These are phyloP conservation scores for Begonia peltatifolia DNA, from an alignment of 306 rosid genomes.

Conservation along the genomic window DNA sequence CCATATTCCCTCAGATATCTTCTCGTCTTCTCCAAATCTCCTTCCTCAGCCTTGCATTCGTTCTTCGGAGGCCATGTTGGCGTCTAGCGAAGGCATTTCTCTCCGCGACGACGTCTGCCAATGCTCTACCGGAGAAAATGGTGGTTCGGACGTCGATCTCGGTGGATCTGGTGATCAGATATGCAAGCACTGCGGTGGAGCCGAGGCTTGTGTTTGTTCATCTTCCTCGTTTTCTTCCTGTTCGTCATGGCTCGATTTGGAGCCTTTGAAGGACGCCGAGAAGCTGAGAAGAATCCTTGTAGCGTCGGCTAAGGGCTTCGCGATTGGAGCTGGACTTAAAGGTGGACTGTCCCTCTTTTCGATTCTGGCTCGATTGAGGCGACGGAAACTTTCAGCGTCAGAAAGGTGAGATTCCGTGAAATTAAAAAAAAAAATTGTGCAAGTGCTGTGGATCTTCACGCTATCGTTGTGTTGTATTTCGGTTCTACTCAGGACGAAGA, in stretches of 20 bases:
- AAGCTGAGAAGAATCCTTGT: constrained; percentile 48
- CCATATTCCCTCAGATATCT: no score
- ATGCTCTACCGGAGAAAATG: constrained; percentile 11
- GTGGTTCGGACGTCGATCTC: constrained; percentile 9
- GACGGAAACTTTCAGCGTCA: constrained; percentile 48
- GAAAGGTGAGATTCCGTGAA: constrained; percentile 15
- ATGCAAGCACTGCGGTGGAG: not conserved
- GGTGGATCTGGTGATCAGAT: not conserved
- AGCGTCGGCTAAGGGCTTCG: constrained; percentile 80
- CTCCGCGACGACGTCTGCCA: constrained; percentile 15
- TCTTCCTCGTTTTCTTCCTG: constrained; percentile 12
- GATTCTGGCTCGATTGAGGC: constrained; percentile 52
- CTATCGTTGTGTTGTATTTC: not conserved
- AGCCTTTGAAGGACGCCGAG: constrained; percentile 33
- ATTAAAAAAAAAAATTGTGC: not conserved
- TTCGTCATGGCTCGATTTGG: constrained; percentile 12
- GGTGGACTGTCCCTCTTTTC: constrained; percentile 95
- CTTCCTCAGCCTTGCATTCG: no score
- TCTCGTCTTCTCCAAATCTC: no score
- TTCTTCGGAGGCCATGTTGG: constrained; percentile 23
- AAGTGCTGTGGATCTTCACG: not conserved
- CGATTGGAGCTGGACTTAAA: constrained; percentile 84
- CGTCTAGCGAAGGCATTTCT: constrained; percentile 14
- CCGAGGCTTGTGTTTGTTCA: constrained; percentile 1
- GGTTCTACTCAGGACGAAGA: constrained; percentile 31